Evolutionary conservation across 768 basidiomycete genomes (phyloP), one percentile per base, ranked within the genome.

Genomic region (Tricholoma sp.): DNA sequence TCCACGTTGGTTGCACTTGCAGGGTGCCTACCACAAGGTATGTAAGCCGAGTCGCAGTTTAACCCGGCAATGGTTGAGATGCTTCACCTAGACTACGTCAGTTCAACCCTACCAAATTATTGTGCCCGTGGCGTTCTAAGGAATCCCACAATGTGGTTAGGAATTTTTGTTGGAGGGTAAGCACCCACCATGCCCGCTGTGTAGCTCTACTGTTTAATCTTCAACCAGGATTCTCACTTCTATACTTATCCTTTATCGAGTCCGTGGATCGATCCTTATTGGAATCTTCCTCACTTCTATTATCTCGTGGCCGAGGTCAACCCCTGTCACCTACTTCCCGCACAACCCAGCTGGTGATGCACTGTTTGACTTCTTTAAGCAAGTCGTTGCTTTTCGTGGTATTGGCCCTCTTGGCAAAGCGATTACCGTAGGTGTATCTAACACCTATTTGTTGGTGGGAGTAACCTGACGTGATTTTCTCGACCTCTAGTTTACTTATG

Each of bases 291-390:
- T 93, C 57, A 87, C 86, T 15, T 84, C 90, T 17, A 79, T 92
- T 70, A 83, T 92, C 63, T 91, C 89, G 0, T 94, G 91, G 91
- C 90, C 90, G 0, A 83, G 91, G n/a, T 78, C 81, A 0, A 91
- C 91, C 0, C 34, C 82, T 7, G 85, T 94, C 63, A 92, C 91
- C 8, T 85, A 80, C 64, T 94, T 94, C 76, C 91, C 91, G 1
- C 76, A 92, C 63, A 88, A 82, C 6, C 61, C 63, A 0, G 64
- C 78, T 5, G 91, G 91, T 6, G 81, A 94, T 63, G 79, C 77
- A 31, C 74, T 86, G 42, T 94, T 92, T 66, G 82, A 86, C 61
- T 94, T 84, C 69, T 94, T 94, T 81, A 90, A 91, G 69, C 73
- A 91, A 61, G 84, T 93, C 37, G 89, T 91, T 33, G 79, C 84